Percentiles rank a stretch among this genome's conserved stretches.
phyloP scores from a whole-genome alignment of 768 basidiomycete species.

The Amanita phalloides region DNA sequence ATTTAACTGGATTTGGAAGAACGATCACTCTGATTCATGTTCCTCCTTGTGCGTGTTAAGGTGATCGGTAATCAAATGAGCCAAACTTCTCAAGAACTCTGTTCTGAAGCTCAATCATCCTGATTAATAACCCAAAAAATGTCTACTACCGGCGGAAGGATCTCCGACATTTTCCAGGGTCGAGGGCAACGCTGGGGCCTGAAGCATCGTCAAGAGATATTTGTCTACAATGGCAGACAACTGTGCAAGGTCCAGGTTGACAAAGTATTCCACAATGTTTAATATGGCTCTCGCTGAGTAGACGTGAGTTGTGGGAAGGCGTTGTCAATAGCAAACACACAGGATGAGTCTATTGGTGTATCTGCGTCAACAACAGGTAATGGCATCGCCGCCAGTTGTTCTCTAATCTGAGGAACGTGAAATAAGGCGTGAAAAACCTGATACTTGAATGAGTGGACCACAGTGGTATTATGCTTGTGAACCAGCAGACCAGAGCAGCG shows the following conservation, averaged over 20 bases:
- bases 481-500: conserved; percentile 39
- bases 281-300: conserved; percentile 36
- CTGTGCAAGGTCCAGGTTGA: conserved; percentile 57
- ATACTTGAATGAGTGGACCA: neutral
- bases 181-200: conserved; percentile 25
- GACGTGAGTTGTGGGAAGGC: neutral
- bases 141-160: conserved; percentile 25
- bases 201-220: conserved; percentile 35
- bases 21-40: conserved; percentile 22
- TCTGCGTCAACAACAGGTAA: conserved; percentile 18
- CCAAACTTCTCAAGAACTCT: conserved; percentile 2
- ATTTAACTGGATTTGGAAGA: neutral
- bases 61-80: conserved; percentile 28
- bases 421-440: conserved; percentile 51
- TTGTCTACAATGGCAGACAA: conserved; percentile 47
- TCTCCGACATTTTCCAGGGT: conserved; percentile 22
- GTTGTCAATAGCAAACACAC: conserved; percentile 10
- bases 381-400: conserved; percentile 23
- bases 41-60: conserved; percentile 25
- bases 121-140: neutral
- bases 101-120: neutral
- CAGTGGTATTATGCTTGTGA: neutral
- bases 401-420: conserved; percentile 61
- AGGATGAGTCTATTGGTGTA: conserved; percentile 15
- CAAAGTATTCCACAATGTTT: conserved; percentile 54